These are phyloP conservation scores for Fusarium sp. DNA, from an alignment of 2,329 filamentous ascomycete genomes.

Conservation along the genomic window DNA sequence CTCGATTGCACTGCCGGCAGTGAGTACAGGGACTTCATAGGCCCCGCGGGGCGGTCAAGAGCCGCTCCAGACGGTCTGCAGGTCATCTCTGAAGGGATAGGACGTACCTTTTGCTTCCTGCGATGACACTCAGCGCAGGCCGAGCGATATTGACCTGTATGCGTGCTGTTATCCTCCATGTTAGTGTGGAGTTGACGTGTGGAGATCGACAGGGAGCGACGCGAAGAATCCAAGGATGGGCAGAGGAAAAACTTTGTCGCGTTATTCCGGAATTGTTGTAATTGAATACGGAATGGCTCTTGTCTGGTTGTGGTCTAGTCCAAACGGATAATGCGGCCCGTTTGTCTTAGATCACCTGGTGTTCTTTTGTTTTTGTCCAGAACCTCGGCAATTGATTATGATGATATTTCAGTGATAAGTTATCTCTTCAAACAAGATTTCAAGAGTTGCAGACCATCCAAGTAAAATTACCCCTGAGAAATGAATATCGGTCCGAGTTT, in stretches of 20 bases:
- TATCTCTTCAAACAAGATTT: too few relatives aligned
- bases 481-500: neutral
- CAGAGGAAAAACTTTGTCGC: slow-evolving; percentile 39
- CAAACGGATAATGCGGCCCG: slow-evolving; percentile 1
- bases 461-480: neutral
- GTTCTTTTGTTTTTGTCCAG: neutral
- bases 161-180: slow-evolving; percentile 56
- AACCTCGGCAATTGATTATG: neutral
- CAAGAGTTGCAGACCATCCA: neutral
- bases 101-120: slow-evolving; percentile 54
- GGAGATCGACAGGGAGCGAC: slow-evolving; percentile 39
- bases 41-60: neutral
- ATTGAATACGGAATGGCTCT: neutral
- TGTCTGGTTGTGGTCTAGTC: slow-evolving; percentile 7
- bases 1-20: slow-evolving; percentile 51
- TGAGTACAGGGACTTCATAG: slow-evolving; percentile 51
- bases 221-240: slow-evolving; percentile 27
- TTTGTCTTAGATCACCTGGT: slow-evolving; percentile 6
- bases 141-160: slow-evolving; percentile 51
- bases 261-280: slow-evolving; percentile 5
- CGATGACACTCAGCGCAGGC: slow-evolving; percentile 59
- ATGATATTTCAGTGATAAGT: neutral
- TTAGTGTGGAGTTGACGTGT: slow-evolving; percentile 42
- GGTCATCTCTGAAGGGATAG: neutral
- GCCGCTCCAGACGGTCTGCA: neutral